Conservation (phyloP, 2,329 filamentous ascomycete genomes). For the Madurella fahalii region DNA sequence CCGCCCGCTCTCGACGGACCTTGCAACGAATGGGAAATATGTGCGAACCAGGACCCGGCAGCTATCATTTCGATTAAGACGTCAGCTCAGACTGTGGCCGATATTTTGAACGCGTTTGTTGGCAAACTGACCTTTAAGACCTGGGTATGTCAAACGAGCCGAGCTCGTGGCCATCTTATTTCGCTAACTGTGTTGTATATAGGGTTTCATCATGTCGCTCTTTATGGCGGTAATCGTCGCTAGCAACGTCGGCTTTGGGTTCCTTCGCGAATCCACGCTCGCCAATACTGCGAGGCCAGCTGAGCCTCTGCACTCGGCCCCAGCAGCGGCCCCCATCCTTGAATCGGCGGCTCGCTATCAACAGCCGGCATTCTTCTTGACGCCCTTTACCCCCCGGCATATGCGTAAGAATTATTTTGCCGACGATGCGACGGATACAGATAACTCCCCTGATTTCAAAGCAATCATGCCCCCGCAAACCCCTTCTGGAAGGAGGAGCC, state of each 20-base stretch:
- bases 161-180: slow-evolving; percentile 16
- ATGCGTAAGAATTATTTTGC: slow-evolving; percentile 37
- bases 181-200: neutral
- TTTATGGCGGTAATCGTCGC: slow-evolving; percentile 46
- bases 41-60: slow-evolving; percentile 80
- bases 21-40: slow-evolving; percentile 79
- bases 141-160: slow-evolving; percentile 43
- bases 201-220: slow-evolving; percentile 51
- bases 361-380: slow-evolving; percentile 45
- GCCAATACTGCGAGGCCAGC: slow-evolving; percentile 23
- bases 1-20: slow-evolving; percentile 68
- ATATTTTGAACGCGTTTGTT: slow-evolving; percentile 91
- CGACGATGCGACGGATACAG: slow-evolving; percentile 49
- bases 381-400: slow-evolving; percentile 47
- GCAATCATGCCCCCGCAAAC: slow-evolving; percentile 43
- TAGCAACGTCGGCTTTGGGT: slow-evolving; percentile 47
- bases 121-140: slow-evolving; percentile 84
- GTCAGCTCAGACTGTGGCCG: slow-evolving; percentile 80
- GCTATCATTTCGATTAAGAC: slow-evolving; percentile 75
- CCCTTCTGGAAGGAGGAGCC: slow-evolving; percentile 44
- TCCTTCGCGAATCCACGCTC: slow-evolving; percentile 31
- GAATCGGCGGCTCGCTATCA: slow-evolving; percentile 29
- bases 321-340: slow-evolving; percentile 25
- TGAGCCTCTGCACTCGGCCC: slow-evolving; percentile 27
- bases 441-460: slow-evolving; percentile 45